Evolutionary conservation across 2,329 filamentous ascomycete species (phyloP).

Genomic region (Cladosporium sp.): DNA sequence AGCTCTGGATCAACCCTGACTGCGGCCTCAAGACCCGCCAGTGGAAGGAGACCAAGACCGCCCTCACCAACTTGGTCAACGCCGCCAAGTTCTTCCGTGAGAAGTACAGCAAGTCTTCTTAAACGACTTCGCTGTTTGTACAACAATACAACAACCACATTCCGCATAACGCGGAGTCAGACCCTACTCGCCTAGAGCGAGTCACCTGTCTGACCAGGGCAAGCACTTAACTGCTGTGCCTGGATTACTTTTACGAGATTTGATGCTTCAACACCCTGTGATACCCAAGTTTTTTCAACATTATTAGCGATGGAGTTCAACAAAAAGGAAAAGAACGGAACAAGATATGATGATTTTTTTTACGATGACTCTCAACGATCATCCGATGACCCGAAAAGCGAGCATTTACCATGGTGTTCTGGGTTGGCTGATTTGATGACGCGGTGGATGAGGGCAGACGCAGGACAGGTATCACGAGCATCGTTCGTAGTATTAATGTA

Average conservation of each 20-base stretch:
- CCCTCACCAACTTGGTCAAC: conserved; percentile 94
- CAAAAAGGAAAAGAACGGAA: conserved; percentile 26
- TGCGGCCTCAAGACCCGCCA: conserved; percentile 98
- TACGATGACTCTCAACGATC: conserved; percentile 31
- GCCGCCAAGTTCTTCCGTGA: conserved; percentile 95
- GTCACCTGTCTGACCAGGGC: conserved; percentile 17
- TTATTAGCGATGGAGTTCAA: conserved; percentile 33
- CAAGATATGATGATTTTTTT: conserved; percentile 23
- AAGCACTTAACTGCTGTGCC: conserved; percentile 25
- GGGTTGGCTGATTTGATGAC: conserved; percentile 13
- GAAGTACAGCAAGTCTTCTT: conserved; percentile 43
- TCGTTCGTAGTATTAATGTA: conserved; percentile 16
- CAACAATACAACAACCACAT: conserved; percentile 13
- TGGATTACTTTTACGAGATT: conserved; percentile 17
- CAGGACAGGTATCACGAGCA: conserved; percentile 6
- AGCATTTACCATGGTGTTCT: conserved; percentile 18
- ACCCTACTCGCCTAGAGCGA: conserved; percentile 8
- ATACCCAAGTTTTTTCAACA: conserved; percentile 26
- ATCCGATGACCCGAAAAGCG: conserved; percentile 18
- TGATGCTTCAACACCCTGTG: conserved; percentile 33
- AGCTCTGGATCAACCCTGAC: conserved; percentile 99
- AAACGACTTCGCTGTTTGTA: conserved; percentile 16
- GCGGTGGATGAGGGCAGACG: conserved; percentile 2
- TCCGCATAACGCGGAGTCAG: conserved; percentile 18
- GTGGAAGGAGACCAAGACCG: conserved; percentile 98